phyloP scores from a whole-genome alignment of 441 rosid species.

The Eruca vesicaria region DNA sequence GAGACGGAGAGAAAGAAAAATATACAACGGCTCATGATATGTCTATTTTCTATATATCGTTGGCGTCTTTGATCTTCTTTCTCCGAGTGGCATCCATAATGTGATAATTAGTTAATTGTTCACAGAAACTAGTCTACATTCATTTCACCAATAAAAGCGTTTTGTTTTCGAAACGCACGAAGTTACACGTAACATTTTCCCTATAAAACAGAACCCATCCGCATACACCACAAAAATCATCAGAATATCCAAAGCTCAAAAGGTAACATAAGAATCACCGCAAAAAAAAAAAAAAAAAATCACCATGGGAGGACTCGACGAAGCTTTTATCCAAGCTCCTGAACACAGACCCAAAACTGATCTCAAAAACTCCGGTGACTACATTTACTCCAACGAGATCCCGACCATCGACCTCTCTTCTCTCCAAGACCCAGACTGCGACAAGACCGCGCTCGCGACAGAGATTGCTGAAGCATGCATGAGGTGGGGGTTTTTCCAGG shows the following conservation, averaged over 20 bases:
- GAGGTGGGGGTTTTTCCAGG: constrained; percentile 72
- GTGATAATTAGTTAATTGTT: no score
- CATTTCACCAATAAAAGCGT: no score
- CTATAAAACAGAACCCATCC: constrained; percentile 9
- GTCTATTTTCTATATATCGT: no score
- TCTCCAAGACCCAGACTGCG: constrained; percentile 5
- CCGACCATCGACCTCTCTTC: constrained; percentile 64
- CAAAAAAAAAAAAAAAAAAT: neutral
- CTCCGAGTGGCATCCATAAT: no score
- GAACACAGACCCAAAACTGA: constrained; percentile 54
- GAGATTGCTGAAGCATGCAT: constrained; percentile 57
- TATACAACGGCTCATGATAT: no score
- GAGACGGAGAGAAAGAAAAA: no score
- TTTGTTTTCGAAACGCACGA: neutral
- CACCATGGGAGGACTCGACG: constrained; percentile 57
- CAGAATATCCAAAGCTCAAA: constrained; percentile 19
- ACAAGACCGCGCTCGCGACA: constrained; percentile 22
- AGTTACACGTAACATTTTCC: constrained; percentile 13
- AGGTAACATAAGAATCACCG: neutral
- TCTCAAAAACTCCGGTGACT: constrained; percentile 13
- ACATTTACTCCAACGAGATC: constrained; percentile 41
- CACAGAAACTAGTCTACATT: no score
- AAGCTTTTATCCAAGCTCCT: constrained; percentile 51
- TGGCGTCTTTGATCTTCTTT: no score
- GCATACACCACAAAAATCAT: neutral